Conservation (phyloP, 768 basidiomycete species). For the Galerina marginata region DNA sequence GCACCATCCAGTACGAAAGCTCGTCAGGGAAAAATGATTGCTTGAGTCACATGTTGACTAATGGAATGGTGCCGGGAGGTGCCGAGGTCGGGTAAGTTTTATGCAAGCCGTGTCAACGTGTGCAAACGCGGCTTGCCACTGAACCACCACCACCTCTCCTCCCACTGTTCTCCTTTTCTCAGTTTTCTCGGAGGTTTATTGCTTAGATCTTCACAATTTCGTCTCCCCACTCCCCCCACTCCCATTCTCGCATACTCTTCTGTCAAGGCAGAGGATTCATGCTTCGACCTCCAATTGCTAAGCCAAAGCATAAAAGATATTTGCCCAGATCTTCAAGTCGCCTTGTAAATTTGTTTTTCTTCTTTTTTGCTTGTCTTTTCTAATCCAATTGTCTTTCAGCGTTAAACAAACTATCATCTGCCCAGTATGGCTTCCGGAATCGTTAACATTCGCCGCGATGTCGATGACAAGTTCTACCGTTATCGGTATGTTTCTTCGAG, state of each 20-base stretch:
- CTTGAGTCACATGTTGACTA: slow-evolving; percentile 2
- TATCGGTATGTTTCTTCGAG: slow-evolving; percentile 66
- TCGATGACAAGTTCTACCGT: slow-evolving; percentile 96
- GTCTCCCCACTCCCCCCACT: slow-evolving; percentile 53
- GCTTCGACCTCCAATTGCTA: slow-evolving; percentile 88
- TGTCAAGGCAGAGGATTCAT: slow-evolving; percentile 86
- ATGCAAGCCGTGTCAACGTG: slow-evolving; percentile 29
- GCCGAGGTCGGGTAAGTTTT: slow-evolving; percentile 27
- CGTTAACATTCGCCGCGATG: slow-evolving; percentile 94
- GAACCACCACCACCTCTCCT: slow-evolving; percentile 33
- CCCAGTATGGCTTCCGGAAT: slow-evolving; percentile 87
- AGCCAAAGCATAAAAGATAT: slow-evolving; percentile 68
- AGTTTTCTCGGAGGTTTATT: slow-evolving; percentile 28
- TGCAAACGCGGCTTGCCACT: slow-evolving; percentile 29
- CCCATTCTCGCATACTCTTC: slow-evolving; percentile 52
- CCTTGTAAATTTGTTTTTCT: slow-evolving; percentile 47
- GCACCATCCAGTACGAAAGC: no score
- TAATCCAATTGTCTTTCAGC: slow-evolving; percentile 41
- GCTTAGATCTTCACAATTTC: slow-evolving; percentile 63
- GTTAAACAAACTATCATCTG: slow-evolving; percentile 51
- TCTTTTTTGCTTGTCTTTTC: not conserved
- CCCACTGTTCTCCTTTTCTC: slow-evolving; percentile 15
- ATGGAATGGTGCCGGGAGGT: slow-evolving; percentile 12
- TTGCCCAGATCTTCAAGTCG: slow-evolving; percentile 53
- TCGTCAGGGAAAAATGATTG: not conserved